Evolutionary conservation across 1,284 basidiomycete genomes (phyloP).

Genomic region (Trichosporon ovoides): DNA sequence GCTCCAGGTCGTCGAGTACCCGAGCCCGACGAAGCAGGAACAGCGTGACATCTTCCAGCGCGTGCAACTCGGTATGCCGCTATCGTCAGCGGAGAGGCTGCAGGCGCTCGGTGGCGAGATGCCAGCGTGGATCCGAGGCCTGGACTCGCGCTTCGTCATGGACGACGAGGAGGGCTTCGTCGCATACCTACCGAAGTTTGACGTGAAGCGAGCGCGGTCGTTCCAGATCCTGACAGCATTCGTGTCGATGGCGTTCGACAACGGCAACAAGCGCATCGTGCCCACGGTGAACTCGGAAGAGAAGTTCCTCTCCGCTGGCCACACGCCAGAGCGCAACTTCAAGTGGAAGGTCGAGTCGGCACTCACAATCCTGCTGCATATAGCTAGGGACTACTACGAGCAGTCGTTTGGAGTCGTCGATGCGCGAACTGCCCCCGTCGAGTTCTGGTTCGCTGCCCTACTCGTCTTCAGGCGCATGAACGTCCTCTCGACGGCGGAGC

Average conservation of each 20-base stretch:
- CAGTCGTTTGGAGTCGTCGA: slow-evolving; percentile 28
- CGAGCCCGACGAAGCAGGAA: slow-evolving; percentile 28
- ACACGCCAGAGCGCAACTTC: slow-evolving; percentile 32
- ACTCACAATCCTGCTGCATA: slow-evolving; percentile 31
- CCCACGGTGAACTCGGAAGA: slow-evolving; percentile 9
- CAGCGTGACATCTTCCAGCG: slow-evolving; percentile 49
- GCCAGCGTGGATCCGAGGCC: slow-evolving; percentile 28
- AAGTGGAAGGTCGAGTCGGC: slow-evolving; percentile 28
- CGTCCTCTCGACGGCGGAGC: slow-evolving; percentile 17
- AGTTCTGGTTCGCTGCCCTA: slow-evolving; percentile 34
- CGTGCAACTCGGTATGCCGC: slow-evolving; percentile 44
- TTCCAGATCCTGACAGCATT: slow-evolving; percentile 31
- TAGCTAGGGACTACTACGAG: slow-evolving; percentile 27
- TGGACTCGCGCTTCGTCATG: slow-evolving; percentile 35
- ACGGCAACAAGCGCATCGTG: background rate
- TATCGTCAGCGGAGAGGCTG: slow-evolving; percentile 43
- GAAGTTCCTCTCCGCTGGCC: slow-evolving; percentile 21
- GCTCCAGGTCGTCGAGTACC: slow-evolving; percentile 35
- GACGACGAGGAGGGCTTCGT: background rate
- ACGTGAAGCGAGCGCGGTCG: slow-evolving; percentile 24
- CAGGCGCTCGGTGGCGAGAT: slow-evolving; percentile 38
- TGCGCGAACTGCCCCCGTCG: slow-evolving; percentile 37
- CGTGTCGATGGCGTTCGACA: slow-evolving; percentile 24
- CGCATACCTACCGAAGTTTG: slow-evolving; percentile 18
- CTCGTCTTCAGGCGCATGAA: slow-evolving; percentile 36